These are phyloP conservation scores for Gremmenia infestans DNA, from an alignment of 2,329 filamentous ascomycete genomes.

Conservation along the genomic window DNA sequence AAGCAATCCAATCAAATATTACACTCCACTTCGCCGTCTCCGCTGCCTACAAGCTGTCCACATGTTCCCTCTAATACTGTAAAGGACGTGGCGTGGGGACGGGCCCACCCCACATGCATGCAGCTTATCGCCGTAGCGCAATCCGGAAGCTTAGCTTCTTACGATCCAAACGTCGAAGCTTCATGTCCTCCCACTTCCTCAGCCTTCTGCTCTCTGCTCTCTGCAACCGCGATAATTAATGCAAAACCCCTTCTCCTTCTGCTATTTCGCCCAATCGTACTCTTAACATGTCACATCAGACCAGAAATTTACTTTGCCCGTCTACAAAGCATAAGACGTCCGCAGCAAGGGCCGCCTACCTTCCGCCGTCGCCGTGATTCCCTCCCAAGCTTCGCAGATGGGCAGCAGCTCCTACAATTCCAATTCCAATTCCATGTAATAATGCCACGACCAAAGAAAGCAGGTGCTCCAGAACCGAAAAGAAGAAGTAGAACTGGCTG, in stretches of 20 bases:
- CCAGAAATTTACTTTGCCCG: neutral
- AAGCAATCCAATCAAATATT: neutral
- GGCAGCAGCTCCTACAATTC: neutral
- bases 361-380: neutral
- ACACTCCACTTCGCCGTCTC: neutral
- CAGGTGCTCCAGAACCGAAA: slow-evolving; percentile 59
- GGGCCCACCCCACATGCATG: neutral
- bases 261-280: neutral
- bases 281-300: slow-evolving; percentile 4
- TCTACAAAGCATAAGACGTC: slow-evolving; percentile 4
- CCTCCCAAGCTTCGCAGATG: neutral
- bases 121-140: slow-evolving; percentile 6
- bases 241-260: neutral
- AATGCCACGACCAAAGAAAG: slow-evolving; percentile 64
- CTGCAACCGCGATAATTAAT: neutral
- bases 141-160: neutral
- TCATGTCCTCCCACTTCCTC: neutral
- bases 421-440: neutral
- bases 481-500: slow-evolving; percentile 63
- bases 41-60: neutral
- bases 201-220: neutral
- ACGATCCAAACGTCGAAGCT: neutral
- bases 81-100: no score
- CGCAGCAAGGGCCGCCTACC: neutral
- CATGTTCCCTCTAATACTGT: neutral